Base-by-base conservation (phyloP, 768 basidiomycete species). In the Omphalotus guepiniiformis region DNA sequence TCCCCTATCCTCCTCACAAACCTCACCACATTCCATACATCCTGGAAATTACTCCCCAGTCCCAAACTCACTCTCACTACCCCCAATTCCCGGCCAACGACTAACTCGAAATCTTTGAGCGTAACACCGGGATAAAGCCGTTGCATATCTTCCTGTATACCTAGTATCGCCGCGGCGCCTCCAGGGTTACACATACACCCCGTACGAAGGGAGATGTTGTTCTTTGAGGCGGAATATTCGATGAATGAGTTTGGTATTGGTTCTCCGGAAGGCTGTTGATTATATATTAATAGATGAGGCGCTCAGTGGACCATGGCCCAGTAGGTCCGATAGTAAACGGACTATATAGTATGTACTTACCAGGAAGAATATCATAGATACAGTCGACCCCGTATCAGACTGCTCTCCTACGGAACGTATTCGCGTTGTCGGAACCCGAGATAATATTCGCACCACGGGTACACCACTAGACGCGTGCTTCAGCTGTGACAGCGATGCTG, bases 101-200 rank as follows among this genome's bases (percentile, higher is more conserved):
- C 62, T 23, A 58, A 62, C 62, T 88, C 82, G 53, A 88, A 80
- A 27, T 82, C 82, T 21, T 69, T 66, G 40, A 85, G 69, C 4
- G 79, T 82, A 32, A 80, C 73, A n/a, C n/a, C n/a, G n/a, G n/a
- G n/a, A n/a, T n/a, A n/a, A n/a, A n/a, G n/a, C n/a, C n/a, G n/a
- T 4, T 70, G 66, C 87, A 89, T 90, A 48, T 82, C 73, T 16
- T 75, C 70, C 49, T 80, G 66, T 23, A 89, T 75, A 0, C 82
- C 82, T 4, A 90, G 72, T 13, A 92, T 65, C 4, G 84, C 77
- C 1, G 86, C 80, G 0, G 88, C 85, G 15, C 82, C 89, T 7
- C 90, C 90, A 13, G 89, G 87, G 53, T 92, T 93, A 59, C 90
- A 93, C 79, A 91, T 83, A 62, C 89, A 93, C 0, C 89, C 89